A percentile compares a stretch with the other conserved stretches of the same genome.
phyloP scores from a whole-genome alignment of 192 early-diverging fungal species.

The Geranomyces variabilis region DNA sequence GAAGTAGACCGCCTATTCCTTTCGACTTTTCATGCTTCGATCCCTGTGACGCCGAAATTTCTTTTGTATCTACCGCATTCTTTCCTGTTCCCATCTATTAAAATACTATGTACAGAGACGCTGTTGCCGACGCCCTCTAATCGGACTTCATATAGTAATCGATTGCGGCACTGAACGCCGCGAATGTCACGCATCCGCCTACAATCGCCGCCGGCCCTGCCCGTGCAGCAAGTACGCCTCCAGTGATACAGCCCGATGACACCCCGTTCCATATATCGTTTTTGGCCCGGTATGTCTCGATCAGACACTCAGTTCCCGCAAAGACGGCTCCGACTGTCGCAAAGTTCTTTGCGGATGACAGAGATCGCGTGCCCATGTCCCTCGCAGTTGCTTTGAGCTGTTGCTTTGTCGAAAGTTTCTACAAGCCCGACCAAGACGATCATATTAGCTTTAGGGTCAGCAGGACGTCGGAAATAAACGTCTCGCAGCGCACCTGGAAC shows the following conservation, averaged over 20 bases:
- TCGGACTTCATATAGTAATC: conserved; percentile 75
- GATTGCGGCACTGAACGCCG: conserved; percentile 91
- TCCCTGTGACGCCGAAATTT: background rate
- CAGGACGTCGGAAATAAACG: background rate
- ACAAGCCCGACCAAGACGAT: conserved; percentile 35
- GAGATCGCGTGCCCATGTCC: conserved; percentile 84
- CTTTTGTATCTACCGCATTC: background rate
- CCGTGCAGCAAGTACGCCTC: conserved; percentile 60
- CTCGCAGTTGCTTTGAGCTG: conserved; percentile 83
- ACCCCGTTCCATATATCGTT: conserved; percentile 93
- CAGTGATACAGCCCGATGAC: conserved; percentile 89
- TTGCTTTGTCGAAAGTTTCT: conserved; percentile 74
- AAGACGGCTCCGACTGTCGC: conserved; percentile 89
- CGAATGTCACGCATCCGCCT: conserved; percentile 89
- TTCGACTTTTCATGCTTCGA: background rate
- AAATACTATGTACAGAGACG: background rate
- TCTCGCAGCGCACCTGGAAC: conserved; percentile 40
- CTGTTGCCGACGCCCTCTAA: background rate
- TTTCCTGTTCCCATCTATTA: background rate
- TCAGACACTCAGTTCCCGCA: conserved; percentile 91
- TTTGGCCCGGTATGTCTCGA: conserved; percentile 92
- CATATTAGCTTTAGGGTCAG: too few species aligned
- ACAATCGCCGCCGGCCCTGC: conserved; percentile 76
- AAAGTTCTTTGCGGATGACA: conserved; percentile 92
- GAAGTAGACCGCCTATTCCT: background rate